These are phyloP conservation scores for Leptographium wingfieldii DNA, from an alignment of 2,329 filamentous ascomycete species.

Conservation along the genomic window DNA sequence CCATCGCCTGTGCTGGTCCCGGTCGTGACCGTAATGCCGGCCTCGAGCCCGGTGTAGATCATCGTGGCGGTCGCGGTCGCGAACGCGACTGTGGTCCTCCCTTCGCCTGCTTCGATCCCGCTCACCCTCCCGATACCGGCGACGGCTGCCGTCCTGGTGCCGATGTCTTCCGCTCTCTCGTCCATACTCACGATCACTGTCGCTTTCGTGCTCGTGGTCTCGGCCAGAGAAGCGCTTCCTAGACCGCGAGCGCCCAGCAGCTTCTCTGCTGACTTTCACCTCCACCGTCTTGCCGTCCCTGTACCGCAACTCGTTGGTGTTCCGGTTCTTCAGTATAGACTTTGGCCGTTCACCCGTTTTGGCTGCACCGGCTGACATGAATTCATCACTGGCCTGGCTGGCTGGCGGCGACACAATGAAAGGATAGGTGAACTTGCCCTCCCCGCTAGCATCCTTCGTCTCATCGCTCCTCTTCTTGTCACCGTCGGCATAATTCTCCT, in stretches of 20 bases:
- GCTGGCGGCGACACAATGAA: conserved; percentile 23
- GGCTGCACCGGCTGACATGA: conserved; percentile 21
- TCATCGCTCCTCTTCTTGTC: neutral
- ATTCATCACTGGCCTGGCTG: conserved; percentile 16
- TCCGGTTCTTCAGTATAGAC: conserved; percentile 49
- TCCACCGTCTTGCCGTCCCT: conserved; percentile 33
- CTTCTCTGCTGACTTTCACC: conserved; percentile 19
- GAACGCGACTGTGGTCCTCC: conserved; percentile 29
- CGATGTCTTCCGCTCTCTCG: conserved; percentile 15
- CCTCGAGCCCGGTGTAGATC: conserved; percentile 13
- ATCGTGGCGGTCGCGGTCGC: conserved; percentile 22
- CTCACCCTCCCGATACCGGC: conserved; percentile 27
- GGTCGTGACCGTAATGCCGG: conserved; percentile 9
- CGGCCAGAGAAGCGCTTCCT: neutral
- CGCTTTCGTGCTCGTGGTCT: conserved; percentile 19
- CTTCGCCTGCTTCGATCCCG: conserved; percentile 30
- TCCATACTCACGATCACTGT: conserved; percentile 14
- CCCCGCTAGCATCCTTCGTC: conserved; percentile 6
- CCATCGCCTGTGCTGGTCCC: conserved; percentile 14
- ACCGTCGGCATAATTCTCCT: neutral
- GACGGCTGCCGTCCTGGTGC: conserved; percentile 28
- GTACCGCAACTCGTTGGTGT: conserved; percentile 43
- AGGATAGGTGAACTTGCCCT: conserved; percentile 21
- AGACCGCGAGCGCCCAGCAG: neutral
- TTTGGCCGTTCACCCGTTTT: conserved; percentile 26